These are phyloP conservation scores for Populus davidiana DNA, from an alignment of 345 rosid genomes.

Conservation along the genomic window DNA sequence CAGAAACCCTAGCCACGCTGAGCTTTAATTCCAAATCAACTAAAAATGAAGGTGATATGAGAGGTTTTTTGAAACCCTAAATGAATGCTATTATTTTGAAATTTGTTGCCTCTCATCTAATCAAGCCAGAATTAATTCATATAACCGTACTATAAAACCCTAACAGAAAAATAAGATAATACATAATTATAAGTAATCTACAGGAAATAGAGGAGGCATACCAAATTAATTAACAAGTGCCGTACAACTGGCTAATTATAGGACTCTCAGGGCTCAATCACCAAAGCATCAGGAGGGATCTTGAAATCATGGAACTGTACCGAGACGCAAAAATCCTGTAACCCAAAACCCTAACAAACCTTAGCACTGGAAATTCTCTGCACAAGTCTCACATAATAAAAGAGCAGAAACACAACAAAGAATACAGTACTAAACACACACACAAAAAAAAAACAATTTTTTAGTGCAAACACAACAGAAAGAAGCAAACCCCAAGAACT, in stretches of 20 bases:
- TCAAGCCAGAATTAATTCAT: not conserved
- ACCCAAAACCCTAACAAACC: constrained; percentile 22
- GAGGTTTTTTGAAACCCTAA: not conserved
- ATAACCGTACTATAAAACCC: constrained; percentile 5
- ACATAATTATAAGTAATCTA: not conserved
- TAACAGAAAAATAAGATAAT: not conserved
- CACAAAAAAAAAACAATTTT: not conserved
- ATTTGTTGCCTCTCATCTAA: not conserved
- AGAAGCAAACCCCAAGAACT: constrained; percentile 17
- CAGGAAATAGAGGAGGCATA: constrained; percentile 1
- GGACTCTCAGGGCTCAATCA: constrained; percentile 32
- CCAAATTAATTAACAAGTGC: constrained; percentile 14
- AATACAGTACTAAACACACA: not conserved
- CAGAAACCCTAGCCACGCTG: constrained; percentile 12
- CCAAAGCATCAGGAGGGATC: constrained; percentile 28
- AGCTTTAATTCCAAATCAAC: not conserved
- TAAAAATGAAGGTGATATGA: not conserved
- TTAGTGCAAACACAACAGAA: not conserved
- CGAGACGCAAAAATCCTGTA: constrained; percentile 34
- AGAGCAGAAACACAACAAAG: constrained; percentile 4
- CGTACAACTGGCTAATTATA: constrained; percentile 6
- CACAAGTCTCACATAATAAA: constrained; percentile 7
- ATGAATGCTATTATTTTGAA: not conserved
- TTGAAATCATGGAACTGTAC: constrained; percentile 38
- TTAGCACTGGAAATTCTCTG: not conserved